Base-by-base conservation (phyloP, 2,329 filamentous ascomycete species). In the Trichothecium sympodiale region DNA sequence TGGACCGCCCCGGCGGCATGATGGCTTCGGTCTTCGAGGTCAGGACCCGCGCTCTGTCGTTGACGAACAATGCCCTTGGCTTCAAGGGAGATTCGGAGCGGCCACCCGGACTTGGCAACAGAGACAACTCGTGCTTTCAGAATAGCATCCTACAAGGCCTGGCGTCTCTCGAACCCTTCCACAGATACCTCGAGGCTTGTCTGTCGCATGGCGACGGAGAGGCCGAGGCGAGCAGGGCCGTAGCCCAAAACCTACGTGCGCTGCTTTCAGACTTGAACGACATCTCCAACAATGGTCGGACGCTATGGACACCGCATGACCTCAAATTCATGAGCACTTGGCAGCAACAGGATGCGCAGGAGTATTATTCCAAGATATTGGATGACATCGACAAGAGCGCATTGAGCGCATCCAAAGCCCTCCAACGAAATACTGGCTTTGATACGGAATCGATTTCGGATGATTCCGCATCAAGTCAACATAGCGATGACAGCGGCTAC, bases 311-410 rank as follows among this genome's bases (percentile, higher is more conserved):
- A 6, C 83, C 85, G 0, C 64, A 72, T 1, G 75, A 81, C 37
- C 64, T 95, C 31, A 94, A 94, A 58, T 88, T 80, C 8, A 93
- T 96, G 80, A 89, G 81, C 56, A 94, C 84, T 20, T 94, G 83
- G 75, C 83, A 93, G 46, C 91, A 96, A 54, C 91, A 98, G 58
- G 91, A 98, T 59, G 91, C 91, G 5, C 91, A 96, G 53, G 91
- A 98, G 56, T 98, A 96, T 56, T 95, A 84, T 49, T 89, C 86
- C 13, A 93, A 89, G 50, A 69, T 98, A 12, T 59, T 95, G 33
- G 86, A 89, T 45, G 80, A 88, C 47, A 66, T 94, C 18, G 85
- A 95, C 49, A 81, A 80, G 49, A 85, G 93, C 51, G 66, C 85
- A 29, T 62, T 65, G 15, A 71, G 67, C 44, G 67, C 68, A 31